A percentile compares a stretch with the other conserved stretches of the same genome.
Conservation (phyloP, 768 basidiomycete species). For the Rhodotorula diobovata region DNA sequence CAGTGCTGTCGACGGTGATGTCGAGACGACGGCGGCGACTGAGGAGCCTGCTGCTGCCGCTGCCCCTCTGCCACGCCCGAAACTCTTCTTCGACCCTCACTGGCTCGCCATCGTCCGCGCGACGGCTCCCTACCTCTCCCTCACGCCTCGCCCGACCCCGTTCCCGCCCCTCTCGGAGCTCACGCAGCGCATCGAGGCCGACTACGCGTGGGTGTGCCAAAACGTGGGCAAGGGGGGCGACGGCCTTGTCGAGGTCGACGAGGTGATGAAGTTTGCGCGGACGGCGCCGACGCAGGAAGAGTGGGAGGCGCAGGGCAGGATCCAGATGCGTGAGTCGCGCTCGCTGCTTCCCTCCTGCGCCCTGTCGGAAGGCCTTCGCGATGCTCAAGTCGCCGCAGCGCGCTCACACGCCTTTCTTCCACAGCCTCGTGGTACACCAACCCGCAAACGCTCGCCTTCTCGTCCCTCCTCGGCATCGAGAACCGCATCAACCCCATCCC, state of each 20-base stretch:
- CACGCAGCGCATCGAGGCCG: conserved; percentile 54
- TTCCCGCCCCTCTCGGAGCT: conserved; percentile 62
- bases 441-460: conserved; percentile 84
- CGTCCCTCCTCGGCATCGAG: conserved; percentile 67
- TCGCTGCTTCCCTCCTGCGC: neutral
- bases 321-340: conserved; percentile 48
- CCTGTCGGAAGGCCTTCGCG: conserved; percentile 9
- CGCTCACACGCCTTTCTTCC: neutral
- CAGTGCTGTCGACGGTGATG: neutral
- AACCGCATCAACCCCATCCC: conserved; percentile 62
- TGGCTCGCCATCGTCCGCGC: conserved; percentile 93
- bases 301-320: conserved; percentile 51
- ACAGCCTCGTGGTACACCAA: conserved; percentile 74
- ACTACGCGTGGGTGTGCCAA: conserved; percentile 63
- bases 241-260: conserved; percentile 51
- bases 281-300: conserved; percentile 53
- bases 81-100: conserved; percentile 70
- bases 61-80: conserved; percentile 1
- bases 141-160: conserved; percentile 51
- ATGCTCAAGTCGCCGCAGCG: neutral
- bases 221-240: conserved; percentile 40
- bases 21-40: conserved; percentile 30
- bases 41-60: neutral
- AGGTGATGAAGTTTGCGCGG: conserved; percentile 63
- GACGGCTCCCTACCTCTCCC: conserved; percentile 72